Base-by-base conservation (phyloP, 1,284 basidiomycete species). In the Fistulinella cinereoalba region DNA sequence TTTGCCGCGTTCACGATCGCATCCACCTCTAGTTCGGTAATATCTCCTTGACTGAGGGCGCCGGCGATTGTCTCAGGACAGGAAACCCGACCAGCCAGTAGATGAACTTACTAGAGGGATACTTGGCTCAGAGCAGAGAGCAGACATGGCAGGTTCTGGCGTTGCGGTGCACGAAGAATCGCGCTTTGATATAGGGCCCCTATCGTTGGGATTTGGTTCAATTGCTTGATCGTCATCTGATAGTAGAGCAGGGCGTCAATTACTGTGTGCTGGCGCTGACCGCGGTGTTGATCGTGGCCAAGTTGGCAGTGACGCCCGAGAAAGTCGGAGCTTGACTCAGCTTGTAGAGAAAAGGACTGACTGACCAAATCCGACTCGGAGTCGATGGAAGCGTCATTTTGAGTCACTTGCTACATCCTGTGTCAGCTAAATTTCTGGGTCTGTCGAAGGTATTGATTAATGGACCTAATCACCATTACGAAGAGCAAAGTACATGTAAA, bases 1-100 rank as follows among this genome's bases (percentile, higher is more conserved):
- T 94, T 93, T 5, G 92, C 92, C 8, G 92, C 93, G 61, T 95
- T 96, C 43, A 95, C 92, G 49, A 96, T 88, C 22, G 83, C 76
- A 61, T 92, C 89, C 9, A 88, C 69, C 41, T 81, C 70, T 22
- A 92, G 64, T 49, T 73, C 71, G 7, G 89, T 92, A 51, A 92
- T 90, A 62, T 92, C 85, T 32, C 85, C 88, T 58, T 84, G 79
- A 58, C 88, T 90, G 25, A 13, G 12, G 25, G 25, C 12, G 12
- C 12, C 25, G 25, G 25, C 25, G 7, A 27, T 7, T 12, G 25
- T 27, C 6, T 27, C 12, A 27, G 25, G 25, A 27, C 25, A 7
- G 25, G 25, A n/a, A n/a, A n/a, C 12, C 7, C 25, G 5, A 21
- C 25, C 4, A 33, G 27, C 27, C 24, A 7, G 15, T 9, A 32